Base-by-base conservation (phyloP, 2,329 filamentous ascomycete genomes). In the Diaporthe ampelina region DNA sequence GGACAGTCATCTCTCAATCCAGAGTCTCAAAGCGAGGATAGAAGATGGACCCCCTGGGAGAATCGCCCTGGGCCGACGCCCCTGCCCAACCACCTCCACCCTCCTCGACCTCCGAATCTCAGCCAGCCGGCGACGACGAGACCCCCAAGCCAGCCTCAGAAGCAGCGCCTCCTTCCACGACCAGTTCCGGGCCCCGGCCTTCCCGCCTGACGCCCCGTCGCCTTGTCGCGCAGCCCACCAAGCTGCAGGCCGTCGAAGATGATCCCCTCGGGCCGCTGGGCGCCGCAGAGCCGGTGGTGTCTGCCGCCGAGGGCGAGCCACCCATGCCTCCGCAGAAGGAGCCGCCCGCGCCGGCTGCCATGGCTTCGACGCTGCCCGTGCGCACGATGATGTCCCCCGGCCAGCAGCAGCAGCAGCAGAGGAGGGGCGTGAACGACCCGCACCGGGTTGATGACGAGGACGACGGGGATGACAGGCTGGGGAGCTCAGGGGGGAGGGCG, bases 251-350 rank as follows among this genome's bases (percentile, higher is more conserved):
- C 76, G 92, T 94, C 78, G 90, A 92, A 57, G 93, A 95, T 81
- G 90, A 92, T 77, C 93, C 93, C 73, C 89, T 95, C 59, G 94
- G 94, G 1, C 94, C 94, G 29, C 86, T 97, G 69, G 94, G 94
- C 74, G 92, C 92, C 71, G 4, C 79, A 35, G 79, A 81, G 71
- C 84, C 87, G 75, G 63, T 40, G 43, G 40, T 45, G 11, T 48
- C 67, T 48, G 67, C 8, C 24, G 21, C 65, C 37, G 72, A 74
- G 40, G 72, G 72, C 50, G 67, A 70, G 24, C 93, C 93, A 73
- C 93, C 93, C n/a, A 91, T 85, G 74, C 92, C 91, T 58, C 92
- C 92, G 45, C 88, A 89, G 81, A 93, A 94, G 84, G 92, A 94
- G 83, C 89, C 91, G 80, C 58, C 72, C 7, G 32, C 67, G 9